phyloP scores from a whole-genome alignment of 306 rosid genomes.

The Cicer arietinum region DNA sequence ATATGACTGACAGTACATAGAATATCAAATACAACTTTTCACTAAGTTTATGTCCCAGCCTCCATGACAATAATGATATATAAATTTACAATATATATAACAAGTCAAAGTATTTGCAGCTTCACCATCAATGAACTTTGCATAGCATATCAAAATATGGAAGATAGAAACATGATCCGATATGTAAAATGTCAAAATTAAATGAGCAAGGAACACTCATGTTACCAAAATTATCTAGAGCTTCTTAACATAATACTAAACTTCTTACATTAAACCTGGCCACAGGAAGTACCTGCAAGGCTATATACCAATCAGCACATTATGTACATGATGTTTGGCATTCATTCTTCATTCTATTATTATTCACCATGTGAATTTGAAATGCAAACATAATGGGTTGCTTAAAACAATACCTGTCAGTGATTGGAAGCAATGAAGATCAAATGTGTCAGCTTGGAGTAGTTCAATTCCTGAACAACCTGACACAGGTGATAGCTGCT shows the following conservation, averaged over 20 bases:
- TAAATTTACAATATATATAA: not conserved
- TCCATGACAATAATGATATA: not conserved
- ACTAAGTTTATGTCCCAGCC: not conserved
- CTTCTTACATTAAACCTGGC: not conserved
- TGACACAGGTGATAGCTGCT: constrained; percentile 77
- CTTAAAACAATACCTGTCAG: constrained; percentile 64
- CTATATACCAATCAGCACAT: not conserved
- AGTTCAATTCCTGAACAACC: constrained; percentile 91
- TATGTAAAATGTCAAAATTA: not conserved
- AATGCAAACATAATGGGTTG: not conserved
- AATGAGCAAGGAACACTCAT: not conserved
- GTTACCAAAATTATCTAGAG: not conserved
- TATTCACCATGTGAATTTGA: not conserved
- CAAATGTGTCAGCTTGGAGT: constrained; percentile 92
- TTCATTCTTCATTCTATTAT: not conserved
- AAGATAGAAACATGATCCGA: not conserved
- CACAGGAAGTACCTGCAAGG: not conserved
- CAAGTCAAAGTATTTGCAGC: not conserved
- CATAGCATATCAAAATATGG: not conserved
- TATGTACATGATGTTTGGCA: not conserved
- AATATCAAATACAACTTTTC: not conserved
- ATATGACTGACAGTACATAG: not conserved
- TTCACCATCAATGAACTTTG: not conserved
- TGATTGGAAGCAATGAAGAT: constrained; percentile 97
- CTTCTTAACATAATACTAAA: not conserved